Percentiles rank a stretch among this genome's conserved stretches.
Conservation (phyloP, 331 rosid species). For the Phaseolus coccineus region DNA sequence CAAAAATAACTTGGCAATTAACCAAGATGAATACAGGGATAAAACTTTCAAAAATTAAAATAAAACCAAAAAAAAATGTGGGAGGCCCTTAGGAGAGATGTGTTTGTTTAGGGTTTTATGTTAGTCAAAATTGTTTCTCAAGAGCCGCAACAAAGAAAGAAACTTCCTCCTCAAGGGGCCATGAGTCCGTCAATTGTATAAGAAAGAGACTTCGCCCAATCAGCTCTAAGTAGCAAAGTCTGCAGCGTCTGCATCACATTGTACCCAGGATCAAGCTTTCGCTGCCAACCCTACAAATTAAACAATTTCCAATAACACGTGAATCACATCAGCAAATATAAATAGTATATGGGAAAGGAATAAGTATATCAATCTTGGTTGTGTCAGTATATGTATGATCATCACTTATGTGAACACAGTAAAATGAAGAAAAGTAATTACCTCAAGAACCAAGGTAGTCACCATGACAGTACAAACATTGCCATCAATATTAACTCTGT, state of each 20-base stretch:
- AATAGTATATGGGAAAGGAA: neutral
- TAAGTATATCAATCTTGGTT: no score
- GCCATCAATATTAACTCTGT: constrained; percentile 95
- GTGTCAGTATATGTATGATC: neutral
- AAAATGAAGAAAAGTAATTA: constrained; percentile 45
- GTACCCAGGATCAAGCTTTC: constrained; percentile 92
- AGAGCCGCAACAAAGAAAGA: constrained; percentile 36
- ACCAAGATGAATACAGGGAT: constrained; percentile 42
- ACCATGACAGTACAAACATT: constrained; percentile 98
- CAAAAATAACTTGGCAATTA: constrained; percentile 36
- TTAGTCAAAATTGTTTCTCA: constrained; percentile 70
- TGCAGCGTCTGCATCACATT: constrained; percentile 94
- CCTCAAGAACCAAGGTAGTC: constrained; percentile 98
- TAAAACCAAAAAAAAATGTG: constrained; percentile 9
- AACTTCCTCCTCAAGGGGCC: constrained; percentile 74
- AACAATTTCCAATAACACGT: constrained; percentile 39
- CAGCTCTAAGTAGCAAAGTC: constrained; percentile 88
- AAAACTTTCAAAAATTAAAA: constrained; percentile 40
- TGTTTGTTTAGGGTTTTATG: constrained; percentile 33
- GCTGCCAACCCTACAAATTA: constrained; percentile 90
- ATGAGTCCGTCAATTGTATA: constrained; percentile 95
- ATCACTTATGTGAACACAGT: constrained; percentile 15
- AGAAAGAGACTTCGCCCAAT: constrained; percentile 95
- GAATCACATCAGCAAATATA: constrained; percentile 22
- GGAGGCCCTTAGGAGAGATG: constrained; percentile 53